A percentile compares a stretch with the other conserved stretches of the same genome.
phyloP scores from a whole-genome alignment of 345 rosid genomes.

The Camelina sativa region DNA sequence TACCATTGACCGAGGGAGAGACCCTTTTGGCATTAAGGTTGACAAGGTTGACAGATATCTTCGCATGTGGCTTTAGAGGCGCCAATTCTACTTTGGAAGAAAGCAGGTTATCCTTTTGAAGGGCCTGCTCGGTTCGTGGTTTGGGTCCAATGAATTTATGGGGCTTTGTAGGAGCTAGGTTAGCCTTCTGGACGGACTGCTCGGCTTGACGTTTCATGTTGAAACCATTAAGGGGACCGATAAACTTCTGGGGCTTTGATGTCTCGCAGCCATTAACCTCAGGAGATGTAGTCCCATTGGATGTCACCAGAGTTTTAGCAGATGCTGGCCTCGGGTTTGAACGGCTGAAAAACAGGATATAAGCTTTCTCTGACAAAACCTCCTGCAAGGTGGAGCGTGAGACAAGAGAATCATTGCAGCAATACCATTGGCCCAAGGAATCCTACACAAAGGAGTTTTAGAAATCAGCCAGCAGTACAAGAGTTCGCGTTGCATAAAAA shows the following conservation, averaged over 20 bases:
- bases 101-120: conserved; percentile 43
- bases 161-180: conserved; percentile 47
- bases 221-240: conserved; percentile 47
- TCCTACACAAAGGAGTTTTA: conserved; percentile 56
- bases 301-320: conserved; percentile 41
- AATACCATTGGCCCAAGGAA: conserved; percentile 85
- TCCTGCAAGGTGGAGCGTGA: conserved; percentile 77
- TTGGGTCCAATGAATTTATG: conserved; percentile 49
- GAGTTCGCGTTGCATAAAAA: conserved; percentile 14
- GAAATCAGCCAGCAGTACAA: conserved; percentile 34
- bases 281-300: conserved; percentile 63
- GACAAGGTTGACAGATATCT: conserved; percentile 50
- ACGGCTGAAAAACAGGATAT: conserved; percentile 90
- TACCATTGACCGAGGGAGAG: conserved; percentile 54
- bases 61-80: conserved; percentile 55
- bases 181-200: conserved; percentile 49
- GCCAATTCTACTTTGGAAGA: conserved; percentile 61
- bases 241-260: conserved; percentile 47
- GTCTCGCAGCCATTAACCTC: conserved; percentile 60
- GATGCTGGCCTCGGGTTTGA: conserved; percentile 66
- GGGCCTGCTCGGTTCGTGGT: conserved; percentile 47
- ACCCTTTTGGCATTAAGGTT: conserved; percentile 58
- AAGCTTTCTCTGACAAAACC: conserved; percentile 92
- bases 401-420: conserved; percentile 88
- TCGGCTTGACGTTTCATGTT: conserved; percentile 48